Evolutionary conservation across 192 early-diverging fungal species (phyloP), one percentile per base, ranked within the genome.

Genomic region (Dispira simplex): DNA sequence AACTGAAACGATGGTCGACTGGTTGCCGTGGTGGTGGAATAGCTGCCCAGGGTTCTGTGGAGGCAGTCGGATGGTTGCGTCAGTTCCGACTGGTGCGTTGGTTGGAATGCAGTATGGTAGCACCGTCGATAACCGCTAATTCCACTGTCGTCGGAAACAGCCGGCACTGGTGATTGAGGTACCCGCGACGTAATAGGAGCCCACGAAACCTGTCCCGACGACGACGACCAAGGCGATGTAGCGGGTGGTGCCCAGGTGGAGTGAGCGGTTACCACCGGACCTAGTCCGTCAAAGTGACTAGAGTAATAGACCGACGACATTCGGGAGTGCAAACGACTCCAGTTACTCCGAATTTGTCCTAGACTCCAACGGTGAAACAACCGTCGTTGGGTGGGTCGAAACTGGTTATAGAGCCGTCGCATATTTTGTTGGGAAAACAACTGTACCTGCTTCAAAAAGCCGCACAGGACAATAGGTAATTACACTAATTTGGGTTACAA

Each of bases 1-100:
- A 86, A 83, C 69, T 78, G 77, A 65, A 75, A 83, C 5, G 79
- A 64, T 67, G 68, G 76, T 66, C 56, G 71, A 58, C 51, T 32
- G 10, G 63, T 63, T 25, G 63, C 43, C 10, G 28, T 25, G 27
- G 27, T 8, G 16, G 43, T 20, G 4, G 27, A n/a, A 25, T 28
- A 26, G 43, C 57, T 26, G 3, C 18, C 43, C 16, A 25, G 4
- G 18, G 43, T 26, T 44, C 26, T 44, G 16, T 59, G 28, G n/a
- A 46, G 45, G 4, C 0, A 12, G 27, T 48, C 46, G 3, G 46
- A 21, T 20, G 45, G 16, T 18, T 48, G 63, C 28, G 44, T 18
- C 18, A 44, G 27, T 21, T 60, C 58, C 27, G 39, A 21, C 27
- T 11, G 39, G 27, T 14, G 12, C 28, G 0, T 11, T 2, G 14